Conservation (phyloP, 768 basidiomycete genomes). For the Tricholoma hemisulphureum region DNA sequence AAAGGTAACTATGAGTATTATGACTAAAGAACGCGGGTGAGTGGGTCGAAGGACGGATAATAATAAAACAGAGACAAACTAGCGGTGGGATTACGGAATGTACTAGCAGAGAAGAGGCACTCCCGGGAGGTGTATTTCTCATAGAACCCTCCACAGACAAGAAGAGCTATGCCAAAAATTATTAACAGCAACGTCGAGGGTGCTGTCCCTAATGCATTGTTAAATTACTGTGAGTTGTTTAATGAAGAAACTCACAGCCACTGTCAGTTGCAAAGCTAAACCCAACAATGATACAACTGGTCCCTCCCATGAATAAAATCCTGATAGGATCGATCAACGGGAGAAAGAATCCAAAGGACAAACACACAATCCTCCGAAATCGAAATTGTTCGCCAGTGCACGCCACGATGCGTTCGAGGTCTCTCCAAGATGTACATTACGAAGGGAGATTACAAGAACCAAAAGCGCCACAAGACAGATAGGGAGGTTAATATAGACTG, state of each 20-base stretch:
- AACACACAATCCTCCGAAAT: slow-evolving; percentile 77
- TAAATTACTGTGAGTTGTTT: slow-evolving; percentile 6
- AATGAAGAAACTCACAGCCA: slow-evolving; percentile 57
- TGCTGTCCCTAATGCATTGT: slow-evolving; percentile 52
- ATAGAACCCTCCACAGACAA: slow-evolving; percentile 62
- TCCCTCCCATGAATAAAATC: slow-evolving; percentile 70
- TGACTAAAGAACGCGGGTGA: slow-evolving; percentile 41
- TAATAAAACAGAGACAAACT: slow-evolving; percentile 38
- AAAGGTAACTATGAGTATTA: slow-evolving; percentile 67
- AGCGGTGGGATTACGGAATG: slow-evolving; percentile 59
- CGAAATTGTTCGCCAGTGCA: slow-evolving; percentile 55
- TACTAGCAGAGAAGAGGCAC: slow-evolving; percentile 65
- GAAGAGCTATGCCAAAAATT: slow-evolving; percentile 49
- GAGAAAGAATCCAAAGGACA: slow-evolving; percentile 5
- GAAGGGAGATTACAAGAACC: slow-evolving; percentile 61
- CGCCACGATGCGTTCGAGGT: slow-evolving; percentile 55
- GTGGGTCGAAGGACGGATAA: slow-evolving; percentile 13
- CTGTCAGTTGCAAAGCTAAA: slow-evolving; percentile 70
- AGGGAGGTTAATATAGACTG: slow-evolving; percentile 84
- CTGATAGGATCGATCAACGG: slow-evolving; percentile 37
- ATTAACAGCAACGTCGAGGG: slow-evolving; percentile 63
- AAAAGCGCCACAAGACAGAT: slow-evolving; percentile 60
- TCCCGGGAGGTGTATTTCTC: slow-evolving; percentile 68
- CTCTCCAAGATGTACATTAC: slow-evolving; percentile 47
- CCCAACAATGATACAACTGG: slow-evolving; percentile 71